A percentile compares a stretch with the other conserved stretches of the same genome.
phyloP scores from a whole-genome alignment of 768 basidiomycete species.

The Suillus tomentosus region DNA sequence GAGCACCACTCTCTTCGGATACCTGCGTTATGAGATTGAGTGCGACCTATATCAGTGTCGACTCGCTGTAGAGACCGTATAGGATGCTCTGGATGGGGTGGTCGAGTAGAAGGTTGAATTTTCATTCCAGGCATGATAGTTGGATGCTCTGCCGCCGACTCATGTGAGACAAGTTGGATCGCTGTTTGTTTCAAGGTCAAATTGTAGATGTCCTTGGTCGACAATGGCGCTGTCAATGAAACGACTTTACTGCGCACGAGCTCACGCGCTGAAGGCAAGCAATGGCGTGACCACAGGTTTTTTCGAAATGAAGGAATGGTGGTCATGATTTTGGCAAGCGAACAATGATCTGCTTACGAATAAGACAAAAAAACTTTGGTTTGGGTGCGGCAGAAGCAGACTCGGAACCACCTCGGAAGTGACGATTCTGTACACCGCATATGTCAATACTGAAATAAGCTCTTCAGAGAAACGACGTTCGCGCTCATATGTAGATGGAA shows the following conservation, averaged over 20 bases:
- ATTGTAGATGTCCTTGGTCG: too few relatives aligned
- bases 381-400: too few relatives aligned
- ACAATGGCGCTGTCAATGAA: slow-evolving; percentile 14
- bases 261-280: slow-evolving; percentile 10
- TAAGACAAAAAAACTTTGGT: too few relatives aligned
- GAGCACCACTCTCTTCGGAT: slow-evolving; percentile 56
- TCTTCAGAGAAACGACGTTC: too few relatives aligned
- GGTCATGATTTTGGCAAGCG: neutral
- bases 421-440: too few relatives aligned
- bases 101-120: slow-evolving; percentile 20
- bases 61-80: slow-evolving; percentile 58
- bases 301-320: slow-evolving; percentile 1
- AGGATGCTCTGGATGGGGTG: slow-evolving; percentile 47
- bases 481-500: too few relatives aligned
- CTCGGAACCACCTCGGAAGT: too few relatives aligned
- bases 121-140: too few relatives aligned
- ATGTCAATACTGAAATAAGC: too few relatives aligned
- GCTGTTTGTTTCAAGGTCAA: slow-evolving; percentile 20
- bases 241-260: slow-evolving; percentile 21
- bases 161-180: neutral
- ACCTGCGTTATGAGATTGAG: slow-evolving; percentile 36
- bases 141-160: too few relatives aligned
- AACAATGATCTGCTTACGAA: too few relatives aligned
- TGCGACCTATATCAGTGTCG: neutral
- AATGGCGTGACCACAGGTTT: slow-evolving; percentile 4